phyloP scores from a whole-genome alignment of 2,329 filamentous ascomycete genomes.

The Alternaria conjuncta region DNA sequence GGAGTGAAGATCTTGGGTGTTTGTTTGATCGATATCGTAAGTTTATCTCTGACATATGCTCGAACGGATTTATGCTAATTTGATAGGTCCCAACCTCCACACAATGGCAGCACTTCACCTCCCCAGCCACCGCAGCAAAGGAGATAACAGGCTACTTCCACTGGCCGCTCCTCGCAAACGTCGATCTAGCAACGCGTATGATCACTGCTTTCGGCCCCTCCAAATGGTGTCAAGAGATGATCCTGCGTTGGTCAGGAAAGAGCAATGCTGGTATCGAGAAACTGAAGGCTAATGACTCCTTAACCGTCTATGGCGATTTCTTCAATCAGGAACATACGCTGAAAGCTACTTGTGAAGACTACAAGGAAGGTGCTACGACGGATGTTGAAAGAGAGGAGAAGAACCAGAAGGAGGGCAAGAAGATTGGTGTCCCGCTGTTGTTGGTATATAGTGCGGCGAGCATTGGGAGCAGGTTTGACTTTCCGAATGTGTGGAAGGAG shows the following conservation, averaged over 20 bases:
- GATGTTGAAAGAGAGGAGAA: constrained; percentile 60
- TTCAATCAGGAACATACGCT: constrained; percentile 53
- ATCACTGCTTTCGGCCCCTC: constrained; percentile 54
- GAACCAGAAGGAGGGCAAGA: constrained; percentile 53
- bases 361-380: constrained; percentile 59
- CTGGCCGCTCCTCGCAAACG: constrained; percentile 66
- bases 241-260: constrained; percentile 47
- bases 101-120: constrained; percentile 58
- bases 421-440: constrained; percentile 56
- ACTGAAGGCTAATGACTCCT: constrained; percentile 35
- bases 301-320: constrained; percentile 52
- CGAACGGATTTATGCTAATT: background rate
- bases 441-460: constrained; percentile 60
- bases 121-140: constrained; percentile 47
- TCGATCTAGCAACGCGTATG: constrained; percentile 58
- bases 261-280: constrained; percentile 11
- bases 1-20: constrained; percentile 49
- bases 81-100: constrained; percentile 59
- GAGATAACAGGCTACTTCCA: constrained; percentile 61
- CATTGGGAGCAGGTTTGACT: constrained; percentile 59
- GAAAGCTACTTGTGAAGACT: constrained; percentile 63
- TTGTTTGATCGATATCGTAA: constrained; percentile 41
- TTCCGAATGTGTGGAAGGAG: constrained; percentile 58
- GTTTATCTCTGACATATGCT: background rate
- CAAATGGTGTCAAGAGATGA: constrained; percentile 46